A percentile compares a stretch with the other conserved stretches of the same genome.
Evolutionary conservation across 305 asterid species (phyloP).

Genomic region (Fraxinus nigra): DNA sequence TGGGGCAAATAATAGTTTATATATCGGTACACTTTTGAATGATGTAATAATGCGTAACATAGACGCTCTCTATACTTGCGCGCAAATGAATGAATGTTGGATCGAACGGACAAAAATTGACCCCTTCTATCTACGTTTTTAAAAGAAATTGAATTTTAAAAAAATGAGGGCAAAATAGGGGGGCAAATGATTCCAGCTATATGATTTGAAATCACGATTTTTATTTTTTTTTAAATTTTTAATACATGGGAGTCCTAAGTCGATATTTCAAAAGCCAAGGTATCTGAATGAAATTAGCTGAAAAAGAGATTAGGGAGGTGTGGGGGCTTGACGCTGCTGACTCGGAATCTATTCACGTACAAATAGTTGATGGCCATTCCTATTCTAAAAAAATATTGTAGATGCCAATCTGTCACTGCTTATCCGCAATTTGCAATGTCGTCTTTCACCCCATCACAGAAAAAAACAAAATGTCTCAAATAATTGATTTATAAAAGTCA

Average conservation of each 20-base stretch:
- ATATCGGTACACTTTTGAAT: not conserved
- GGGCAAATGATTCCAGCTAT: not conserved
- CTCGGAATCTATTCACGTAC: not conserved
- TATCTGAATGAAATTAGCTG: not conserved
- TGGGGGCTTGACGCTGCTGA: not conserved
- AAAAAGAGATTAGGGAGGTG: not conserved
- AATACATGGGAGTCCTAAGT: not conserved
- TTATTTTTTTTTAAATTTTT: not conserved
- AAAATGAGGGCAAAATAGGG: not conserved
- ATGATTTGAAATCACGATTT: not conserved
- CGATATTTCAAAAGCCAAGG: constrained; percentile 1
- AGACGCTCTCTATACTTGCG: not conserved
- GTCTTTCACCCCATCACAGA: not conserved
- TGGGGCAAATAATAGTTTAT: not conserved
- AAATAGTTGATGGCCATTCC: not conserved
- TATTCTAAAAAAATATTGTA: not conserved
- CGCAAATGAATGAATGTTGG: not conserved
- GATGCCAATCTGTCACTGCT: not conserved
- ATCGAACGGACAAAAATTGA: too few relatives aligned
- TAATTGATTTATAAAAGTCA: not conserved
- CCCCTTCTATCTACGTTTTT: not conserved
- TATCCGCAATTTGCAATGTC: not conserved
- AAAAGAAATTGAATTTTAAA: not conserved
- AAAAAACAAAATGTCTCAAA: not conserved
- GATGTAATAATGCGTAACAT: too few relatives aligned